Evolutionary conservation across 139 green algal species (phyloP).

Genomic region (Desmodesmus armatus): DNA sequence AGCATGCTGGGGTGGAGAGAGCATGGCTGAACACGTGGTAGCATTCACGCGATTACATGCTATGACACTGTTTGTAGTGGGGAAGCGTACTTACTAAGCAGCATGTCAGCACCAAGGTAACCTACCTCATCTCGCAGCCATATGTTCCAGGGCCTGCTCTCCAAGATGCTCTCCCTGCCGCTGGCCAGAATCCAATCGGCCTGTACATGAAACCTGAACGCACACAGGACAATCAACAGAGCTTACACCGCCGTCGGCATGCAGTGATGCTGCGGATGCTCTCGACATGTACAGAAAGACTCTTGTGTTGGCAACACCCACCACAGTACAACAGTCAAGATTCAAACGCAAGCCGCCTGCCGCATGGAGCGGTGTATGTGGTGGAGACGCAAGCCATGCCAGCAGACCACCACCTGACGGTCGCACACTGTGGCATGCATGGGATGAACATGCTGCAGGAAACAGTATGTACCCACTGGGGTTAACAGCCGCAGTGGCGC

Average conservation of each 20-base stretch:
- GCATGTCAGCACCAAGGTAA: neutral
- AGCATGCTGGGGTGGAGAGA: too few species aligned
- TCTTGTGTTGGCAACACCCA: too few species aligned
- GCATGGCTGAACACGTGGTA: too few species aligned
- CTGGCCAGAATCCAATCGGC: conserved; percentile 33
- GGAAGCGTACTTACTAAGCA: neutral
- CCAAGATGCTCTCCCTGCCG: conserved; percentile 20
- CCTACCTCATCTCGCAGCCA: conserved; percentile 45
- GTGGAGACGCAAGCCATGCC: neutral
- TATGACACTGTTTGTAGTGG: too few species aligned
- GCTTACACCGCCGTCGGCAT: too few species aligned
- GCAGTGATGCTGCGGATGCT: too few species aligned
- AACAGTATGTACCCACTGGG: too few species aligned
- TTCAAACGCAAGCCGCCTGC: too few species aligned
- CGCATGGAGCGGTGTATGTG: neutral
- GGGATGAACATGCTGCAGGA: neutral
- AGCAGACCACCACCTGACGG: neutral
- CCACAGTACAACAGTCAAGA: too few species aligned
- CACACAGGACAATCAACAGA: neutral
- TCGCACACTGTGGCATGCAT: neutral
- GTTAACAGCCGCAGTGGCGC: too few species aligned
- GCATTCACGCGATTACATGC: neutral
- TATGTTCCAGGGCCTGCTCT: conserved; percentile 14
- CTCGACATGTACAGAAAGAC: too few species aligned
- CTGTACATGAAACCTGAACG: conserved; percentile 32